Evolutionary conservation across 257 asterid genomes (phyloP).

Genomic region (Ligustrum vulgare): DNA sequence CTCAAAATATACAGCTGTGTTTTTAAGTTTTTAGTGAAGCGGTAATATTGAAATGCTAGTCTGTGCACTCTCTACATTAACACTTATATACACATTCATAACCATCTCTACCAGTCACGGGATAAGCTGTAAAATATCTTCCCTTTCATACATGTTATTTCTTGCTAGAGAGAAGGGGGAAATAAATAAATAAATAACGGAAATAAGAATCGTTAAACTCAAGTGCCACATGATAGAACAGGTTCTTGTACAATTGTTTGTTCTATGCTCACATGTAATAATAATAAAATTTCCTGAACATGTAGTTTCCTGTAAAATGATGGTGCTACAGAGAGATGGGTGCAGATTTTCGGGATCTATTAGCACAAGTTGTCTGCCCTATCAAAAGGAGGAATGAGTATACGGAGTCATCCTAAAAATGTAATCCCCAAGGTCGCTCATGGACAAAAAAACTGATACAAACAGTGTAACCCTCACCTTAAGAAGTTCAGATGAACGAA

Average conservation of each 20-base stretch:
- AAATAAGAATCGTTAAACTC: not conserved
- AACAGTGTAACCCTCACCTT: conserved; percentile 45
- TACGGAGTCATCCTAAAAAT: not conserved
- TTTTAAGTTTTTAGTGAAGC: not conserved
- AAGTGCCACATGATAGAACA: not conserved
- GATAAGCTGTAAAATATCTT: not conserved
- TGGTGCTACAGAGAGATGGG: not conserved
- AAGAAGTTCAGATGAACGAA: conserved; percentile 93
- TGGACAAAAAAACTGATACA: not conserved
- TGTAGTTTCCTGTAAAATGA: not conserved
- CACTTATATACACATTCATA: not conserved
- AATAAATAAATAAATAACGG: not conserved
- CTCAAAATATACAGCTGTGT: not conserved
- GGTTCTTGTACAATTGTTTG: not conserved
- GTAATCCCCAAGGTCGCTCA: not conserved
- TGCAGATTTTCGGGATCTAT: not conserved
- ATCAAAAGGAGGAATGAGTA: not conserved
- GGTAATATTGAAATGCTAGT: not conserved
- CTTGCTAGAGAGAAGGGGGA: not conserved
- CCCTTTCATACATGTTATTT: not conserved
- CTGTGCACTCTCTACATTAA: too few species aligned
- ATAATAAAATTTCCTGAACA: not conserved
- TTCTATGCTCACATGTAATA: not conserved
- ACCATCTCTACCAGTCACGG: not conserved
- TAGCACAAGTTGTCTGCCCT: not conserved